A percentile compares a stretch with the other conserved stretches of the same genome.
phyloP scores from a whole-genome alignment of 306 rosid species.

The Gynostemma pentaphyllum region DNA sequence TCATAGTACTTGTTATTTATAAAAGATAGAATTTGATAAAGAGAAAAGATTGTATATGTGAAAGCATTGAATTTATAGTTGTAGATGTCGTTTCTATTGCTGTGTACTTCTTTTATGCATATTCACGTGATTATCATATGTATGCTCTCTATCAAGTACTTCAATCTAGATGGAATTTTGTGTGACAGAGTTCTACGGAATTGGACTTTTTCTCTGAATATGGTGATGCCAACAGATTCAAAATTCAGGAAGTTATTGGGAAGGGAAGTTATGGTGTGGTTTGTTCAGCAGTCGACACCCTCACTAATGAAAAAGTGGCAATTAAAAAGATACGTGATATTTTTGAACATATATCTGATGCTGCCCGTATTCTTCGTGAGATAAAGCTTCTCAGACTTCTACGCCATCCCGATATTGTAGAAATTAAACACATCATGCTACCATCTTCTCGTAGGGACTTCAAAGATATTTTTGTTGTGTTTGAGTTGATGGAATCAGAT shows the following conservation, averaged over 20 bases:
- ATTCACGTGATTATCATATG: not conserved
- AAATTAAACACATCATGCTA: conserved; percentile 81
- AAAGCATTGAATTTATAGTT: not conserved
- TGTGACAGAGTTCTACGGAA: conserved; percentile 55
- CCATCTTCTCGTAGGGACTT: conserved; percentile 84
- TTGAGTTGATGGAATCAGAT: conserved; percentile 94
- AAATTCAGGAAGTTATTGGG: conserved; percentile 87
- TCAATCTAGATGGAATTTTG: conserved; percentile 17
- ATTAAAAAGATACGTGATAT: conserved; percentile 86
- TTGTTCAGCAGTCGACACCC: conserved; percentile 91
- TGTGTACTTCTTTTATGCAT: not conserved
- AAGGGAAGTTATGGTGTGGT: conserved; percentile 97
- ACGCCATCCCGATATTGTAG: conserved; percentile 94
- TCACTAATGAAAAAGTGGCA: conserved; percentile 80
- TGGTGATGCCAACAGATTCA: conserved; percentile 75
- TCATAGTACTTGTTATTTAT: no score
- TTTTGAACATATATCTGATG: conserved; percentile 88
- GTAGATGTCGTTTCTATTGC: not conserved
- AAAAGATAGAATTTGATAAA: not conserved
- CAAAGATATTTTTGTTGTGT: conserved; percentile 87
- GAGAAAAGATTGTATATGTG: not conserved
- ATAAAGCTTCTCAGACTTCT: conserved; percentile 93
- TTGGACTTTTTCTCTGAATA: conserved; percentile 90
- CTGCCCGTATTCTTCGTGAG: conserved; percentile 97
- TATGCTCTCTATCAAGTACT: not conserved